Evolutionary conservation across 2,329 filamentous ascomycete genomes (phyloP), one percentile per base, ranked within the genome.

Genomic region (Epichloe aotearoae): DNA sequence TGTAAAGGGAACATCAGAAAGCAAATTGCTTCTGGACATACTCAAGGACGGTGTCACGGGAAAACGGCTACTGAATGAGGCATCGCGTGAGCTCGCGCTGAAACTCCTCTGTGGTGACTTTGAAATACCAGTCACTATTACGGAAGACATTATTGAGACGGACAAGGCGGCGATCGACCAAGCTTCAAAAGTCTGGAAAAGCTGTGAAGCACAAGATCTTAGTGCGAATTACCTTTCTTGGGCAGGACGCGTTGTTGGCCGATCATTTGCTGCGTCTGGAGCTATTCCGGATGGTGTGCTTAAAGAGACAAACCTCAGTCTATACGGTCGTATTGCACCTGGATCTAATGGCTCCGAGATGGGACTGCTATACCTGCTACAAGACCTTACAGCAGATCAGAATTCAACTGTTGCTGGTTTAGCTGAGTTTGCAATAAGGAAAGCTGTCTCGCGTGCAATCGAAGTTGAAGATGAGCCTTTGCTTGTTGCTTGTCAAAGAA

Each of bases 171-270:
- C 88, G 11, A 64, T 79, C 12, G 64, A 69, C 1, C 80, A 83
- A 60, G 79, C 82, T 2, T 71, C 81, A 12, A 77, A 82, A 17
- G 74, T 96, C 0, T 93, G 85, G 83, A 82, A 83, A 61, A 89
- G 86, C 41, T 86, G 88, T 57, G 74, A 78, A 52, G 73, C 77
- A n/a, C 71, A 76, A 38, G 69, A 76, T 2, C 72, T 84, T 15
- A 85, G 82, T 51, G 70, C 77, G 26, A 76, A 80, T 15, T 96
- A 93, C 62, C 70, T 88, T 1, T 71, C 86, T 1, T 98, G 94
- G 94, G 86, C 87, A 43, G 90, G 87, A 3, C 79, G 84, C 55
- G 84, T 90, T 2, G 73, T 97, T 43, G 93, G 94, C 7, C 80
- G 88, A 62, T 83, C 88, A 0, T 97, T 90, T 66, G 82, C 84